Percentiles rank a stretch among this genome's conserved stretches.
Evolutionary conservation across 805 yeast genomes (phyloP).

Genomic region (Kuraishia ogatae): DNA sequence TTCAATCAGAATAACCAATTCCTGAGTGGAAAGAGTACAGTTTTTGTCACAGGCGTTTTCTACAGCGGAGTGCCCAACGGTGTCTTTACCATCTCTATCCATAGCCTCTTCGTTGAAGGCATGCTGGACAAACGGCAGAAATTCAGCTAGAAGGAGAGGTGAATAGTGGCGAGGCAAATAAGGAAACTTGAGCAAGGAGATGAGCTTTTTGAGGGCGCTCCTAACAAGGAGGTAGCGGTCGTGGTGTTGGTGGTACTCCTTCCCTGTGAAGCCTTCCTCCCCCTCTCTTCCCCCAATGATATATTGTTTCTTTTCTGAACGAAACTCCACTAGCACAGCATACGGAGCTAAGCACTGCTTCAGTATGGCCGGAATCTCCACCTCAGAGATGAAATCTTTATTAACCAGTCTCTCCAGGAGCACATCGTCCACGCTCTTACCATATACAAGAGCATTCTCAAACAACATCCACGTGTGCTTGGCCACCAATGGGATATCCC

Average conservation of each 20-base stretch:
- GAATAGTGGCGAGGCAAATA: constrained; percentile 44
- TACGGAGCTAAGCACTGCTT: constrained; percentile 67
- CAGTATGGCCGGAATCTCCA: constrained; percentile 43
- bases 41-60: neutral
- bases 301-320: constrained; percentile 21
- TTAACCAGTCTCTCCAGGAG: constrained; percentile 15
- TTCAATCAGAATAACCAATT: constrained; percentile 16
- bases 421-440: constrained; percentile 47
- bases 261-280: too few relatives aligned
- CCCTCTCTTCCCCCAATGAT: constrained; percentile 8
- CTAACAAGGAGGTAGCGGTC: constrained; percentile 5
- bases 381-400: constrained; percentile 11
- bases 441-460: constrained; percentile 46
- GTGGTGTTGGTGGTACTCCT: neutral
- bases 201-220: constrained; percentile 21
- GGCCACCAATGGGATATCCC: constrained; percentile 42
- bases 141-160: constrained; percentile 40
- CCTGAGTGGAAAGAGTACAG: constrained; percentile 3
- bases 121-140: constrained; percentile 29
- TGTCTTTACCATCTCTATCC: neutral
- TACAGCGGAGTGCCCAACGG: constrained; percentile 8
- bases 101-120: neutral
- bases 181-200: constrained; percentile 35
- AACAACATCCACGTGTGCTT: constrained; percentile 51
- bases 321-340: constrained; percentile 49